phyloP scores from a whole-genome alignment of 2,329 filamentous ascomycete species.

The Knoxdaviesia capensis region DNA sequence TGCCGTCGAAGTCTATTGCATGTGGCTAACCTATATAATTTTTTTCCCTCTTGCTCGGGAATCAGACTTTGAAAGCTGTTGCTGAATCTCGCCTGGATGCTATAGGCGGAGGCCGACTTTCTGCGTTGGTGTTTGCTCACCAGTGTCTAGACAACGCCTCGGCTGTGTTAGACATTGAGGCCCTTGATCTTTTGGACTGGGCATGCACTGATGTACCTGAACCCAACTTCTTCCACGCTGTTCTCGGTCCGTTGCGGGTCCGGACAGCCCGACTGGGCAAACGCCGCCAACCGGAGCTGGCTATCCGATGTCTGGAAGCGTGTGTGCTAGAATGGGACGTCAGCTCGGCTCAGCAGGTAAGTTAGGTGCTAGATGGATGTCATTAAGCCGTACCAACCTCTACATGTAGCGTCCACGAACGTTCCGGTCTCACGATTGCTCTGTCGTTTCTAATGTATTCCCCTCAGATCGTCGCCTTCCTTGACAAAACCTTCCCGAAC shows the following conservation, averaged over 20 bases:
- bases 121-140: conserved; percentile 17
- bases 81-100: conserved; percentile 33
- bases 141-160: conserved; percentile 24
- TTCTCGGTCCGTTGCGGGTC: conserved; percentile 26
- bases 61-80: conserved; percentile 23
- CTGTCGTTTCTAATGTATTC: background rate
- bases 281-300: conserved; percentile 18
- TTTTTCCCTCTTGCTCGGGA: background rate
- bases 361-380: background rate
- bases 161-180: conserved; percentile 26
- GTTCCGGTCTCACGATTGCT: background rate
- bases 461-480: conserved; percentile 28
- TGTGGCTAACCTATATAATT: background rate
- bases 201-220: conserved; percentile 19
- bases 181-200: conserved; percentile 34
- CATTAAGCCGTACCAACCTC: background rate
- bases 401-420: background rate
- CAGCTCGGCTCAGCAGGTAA: conserved; percentile 33
- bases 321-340: conserved; percentile 35
- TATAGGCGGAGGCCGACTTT: conserved; percentile 18
- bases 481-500: conserved; percentile 28
- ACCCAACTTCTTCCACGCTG: conserved; percentile 22
- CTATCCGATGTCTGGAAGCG: conserved; percentile 25
- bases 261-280: conserved; percentile 23
- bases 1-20: no score